Base-by-base conservation (phyloP, 768 basidiomycete species). In the Boletus coccyginus region DNA sequence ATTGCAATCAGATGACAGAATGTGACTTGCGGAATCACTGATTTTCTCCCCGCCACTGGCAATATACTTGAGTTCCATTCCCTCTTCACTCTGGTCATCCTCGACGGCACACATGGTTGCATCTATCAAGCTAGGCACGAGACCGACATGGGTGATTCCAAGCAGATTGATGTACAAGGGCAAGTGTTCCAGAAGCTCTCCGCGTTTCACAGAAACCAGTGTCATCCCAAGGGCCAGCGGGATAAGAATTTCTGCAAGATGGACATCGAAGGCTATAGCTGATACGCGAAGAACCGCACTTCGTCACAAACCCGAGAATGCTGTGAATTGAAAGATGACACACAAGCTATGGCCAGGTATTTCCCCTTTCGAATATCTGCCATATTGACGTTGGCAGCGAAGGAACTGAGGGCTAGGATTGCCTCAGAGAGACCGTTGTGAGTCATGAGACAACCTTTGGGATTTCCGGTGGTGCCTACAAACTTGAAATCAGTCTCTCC, bases 221-320 rank as follows among this genome's bases (percentile, higher is more conserved):
- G 77, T 72, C 67, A 78, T 77, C n/a, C 80, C 78, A 11, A 80
- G 64, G 12, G 74, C 72, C 14, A 77, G 66, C 1, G 75, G 66
- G 14, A 76, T 65, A 45, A 80, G 62, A 31, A 77, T 74, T 61
- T 81, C 80, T 7, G 72, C 70, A 31, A 81, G 46, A 62, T 81
- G 80, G 0, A 81, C 80, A 53, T 81, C 80, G 59, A 81, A 81
- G 12, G 80, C 80, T 47, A 80, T 75, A 16, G 81, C 81, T 81
- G 56, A 14, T 8, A 16, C 27, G 17, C 13, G 38, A 13, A 41
- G 29, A 31, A 32, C n/a, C 19, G 17, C 10, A n/a, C 17, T 14
- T 13, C 35, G 33, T 57, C n/a, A 62, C 38, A 33, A 53, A 44
- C 36, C 27, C 9, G 16, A 9, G 19, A 40, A 31, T 38, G 12